These are phyloP conservation scores for Lactuca sativa DNA, from an alignment of 129 eudicot genomes.

Conservation along the genomic window DNA sequence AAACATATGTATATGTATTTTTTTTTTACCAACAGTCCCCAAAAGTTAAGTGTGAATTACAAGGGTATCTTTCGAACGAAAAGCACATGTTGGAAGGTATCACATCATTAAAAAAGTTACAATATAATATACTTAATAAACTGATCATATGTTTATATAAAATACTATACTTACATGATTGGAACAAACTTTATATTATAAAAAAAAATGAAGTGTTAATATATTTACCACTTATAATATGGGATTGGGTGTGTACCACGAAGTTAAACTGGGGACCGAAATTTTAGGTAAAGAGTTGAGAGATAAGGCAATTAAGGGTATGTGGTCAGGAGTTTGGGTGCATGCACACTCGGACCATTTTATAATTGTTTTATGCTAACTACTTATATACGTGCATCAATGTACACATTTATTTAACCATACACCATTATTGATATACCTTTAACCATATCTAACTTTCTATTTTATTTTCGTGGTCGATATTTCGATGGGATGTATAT, in stretches of 20 bases:
- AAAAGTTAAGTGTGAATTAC: neutral
- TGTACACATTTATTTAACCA: neutral
- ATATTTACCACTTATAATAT: neutral
- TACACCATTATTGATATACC: constrained; percentile 13
- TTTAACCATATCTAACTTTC: neutral
- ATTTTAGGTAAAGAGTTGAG: constrained; percentile 31
- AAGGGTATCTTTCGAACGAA: constrained; percentile 11
- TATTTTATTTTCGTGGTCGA: neutral
- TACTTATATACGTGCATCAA: constrained; percentile 10
- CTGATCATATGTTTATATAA: neutral
- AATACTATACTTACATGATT: neutral
- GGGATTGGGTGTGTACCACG: constrained; percentile 11
- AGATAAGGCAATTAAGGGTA: constrained; percentile 24
- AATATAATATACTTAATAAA: neutral
- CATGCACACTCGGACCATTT: constrained; percentile 21
- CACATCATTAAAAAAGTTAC: neutral
- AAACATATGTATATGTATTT: neutral
- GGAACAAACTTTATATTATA: neutral
- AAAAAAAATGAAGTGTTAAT: neutral
- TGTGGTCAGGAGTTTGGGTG: constrained; percentile 39
- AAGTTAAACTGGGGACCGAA: constrained; percentile 21
- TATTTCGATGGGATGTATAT: neutral
- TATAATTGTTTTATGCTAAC: constrained; percentile 18
- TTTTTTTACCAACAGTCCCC: neutral
- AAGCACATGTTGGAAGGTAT: neutral